Conservation (phyloP, 2,329 filamentous ascomycete species). For the Fusarium mexicanum region DNA sequence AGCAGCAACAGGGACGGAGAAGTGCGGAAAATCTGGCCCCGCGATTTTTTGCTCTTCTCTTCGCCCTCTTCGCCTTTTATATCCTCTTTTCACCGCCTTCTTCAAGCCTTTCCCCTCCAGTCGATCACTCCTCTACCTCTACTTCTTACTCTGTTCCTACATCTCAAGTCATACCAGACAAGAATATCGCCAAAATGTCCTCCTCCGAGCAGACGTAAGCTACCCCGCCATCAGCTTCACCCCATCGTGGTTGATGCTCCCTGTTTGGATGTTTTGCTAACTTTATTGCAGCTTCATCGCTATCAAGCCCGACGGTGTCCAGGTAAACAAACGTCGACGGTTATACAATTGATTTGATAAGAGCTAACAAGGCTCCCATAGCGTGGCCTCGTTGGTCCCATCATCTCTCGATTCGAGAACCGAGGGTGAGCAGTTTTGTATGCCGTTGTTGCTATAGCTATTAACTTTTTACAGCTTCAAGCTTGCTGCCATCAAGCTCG, state of each 20-base stretch:
- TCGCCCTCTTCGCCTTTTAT: constrained; percentile 50
- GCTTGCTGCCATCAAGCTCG: constrained; percentile 97
- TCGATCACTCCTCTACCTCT: constrained; percentile 42
- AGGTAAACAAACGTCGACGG: constrained; percentile 67
- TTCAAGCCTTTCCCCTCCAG: constrained; percentile 44
- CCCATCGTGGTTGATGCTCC: constrained; percentile 25
- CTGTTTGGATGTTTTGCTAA: constrained; percentile 39
- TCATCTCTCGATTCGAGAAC: constrained; percentile 98
- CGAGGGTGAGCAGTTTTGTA: constrained; percentile 71
- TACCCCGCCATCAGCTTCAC: constrained; percentile 47
- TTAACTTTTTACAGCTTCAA: constrained; percentile 76
- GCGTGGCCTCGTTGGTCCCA: constrained; percentile 97
- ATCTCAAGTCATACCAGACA: constrained; percentile 42
- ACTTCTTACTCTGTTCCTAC: constrained; percentile 42
- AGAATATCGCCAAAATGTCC: constrained; percentile 68
- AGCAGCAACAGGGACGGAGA: constrained; percentile 42
- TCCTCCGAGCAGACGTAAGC: constrained; percentile 85
- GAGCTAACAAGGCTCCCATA: constrained; percentile 53
- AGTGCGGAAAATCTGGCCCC: constrained; percentile 55
- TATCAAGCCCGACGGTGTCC: constrained; percentile 99
- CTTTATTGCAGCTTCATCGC: constrained; percentile 87
- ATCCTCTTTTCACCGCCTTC: constrained; percentile 49
- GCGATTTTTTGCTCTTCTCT: constrained; percentile 54
- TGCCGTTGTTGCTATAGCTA: constrained; percentile 5
- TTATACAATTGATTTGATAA: background rate